These are phyloP conservation scores for Alternaria arborescens DNA, from an alignment of 2,329 filamentous ascomycete species.

Conservation along the genomic window DNA sequence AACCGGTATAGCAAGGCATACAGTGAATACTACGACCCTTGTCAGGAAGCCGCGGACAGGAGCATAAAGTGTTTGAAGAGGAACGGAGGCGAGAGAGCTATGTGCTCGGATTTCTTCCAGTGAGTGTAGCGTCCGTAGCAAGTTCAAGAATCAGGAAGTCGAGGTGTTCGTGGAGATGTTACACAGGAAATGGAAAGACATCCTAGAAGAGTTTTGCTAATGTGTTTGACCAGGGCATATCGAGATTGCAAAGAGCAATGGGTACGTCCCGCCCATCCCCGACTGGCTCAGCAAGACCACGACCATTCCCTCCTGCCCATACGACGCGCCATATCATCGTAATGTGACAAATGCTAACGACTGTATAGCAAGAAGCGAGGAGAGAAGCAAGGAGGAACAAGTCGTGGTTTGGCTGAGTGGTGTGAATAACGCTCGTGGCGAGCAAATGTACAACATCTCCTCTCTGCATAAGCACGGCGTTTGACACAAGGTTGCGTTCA, in stretches of 20 bases:
- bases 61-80: constrained; percentile 89
- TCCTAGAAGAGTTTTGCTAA: background rate
- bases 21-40: constrained; percentile 94
- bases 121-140: constrained; percentile 51
- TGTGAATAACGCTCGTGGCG: background rate
- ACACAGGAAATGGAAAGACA: no score
- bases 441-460: constrained; percentile 20
- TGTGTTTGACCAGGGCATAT: constrained; percentile 73
- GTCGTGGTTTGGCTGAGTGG: constrained; percentile 29
- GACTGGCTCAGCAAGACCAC: background rate
- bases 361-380: constrained; percentile 29
- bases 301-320: background rate
- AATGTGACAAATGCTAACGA: constrained; percentile 8
- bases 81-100: constrained; percentile 84
- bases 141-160: background rate
- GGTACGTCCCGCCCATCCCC: constrained; percentile 64
- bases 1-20: constrained; percentile 73
- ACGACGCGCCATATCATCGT: background rate
- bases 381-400: constrained; percentile 34
- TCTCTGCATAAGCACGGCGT: constrained; percentile 25
- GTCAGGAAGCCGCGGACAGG: constrained; percentile 85
- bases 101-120: constrained; percentile 98
- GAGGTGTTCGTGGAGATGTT: background rate
- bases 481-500: constrained; percentile 3
- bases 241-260: constrained; percentile 94